phyloP scores from a whole-genome alignment of 495 filamentous ascomycete genomes.

The Copromyces sp. region DNA sequence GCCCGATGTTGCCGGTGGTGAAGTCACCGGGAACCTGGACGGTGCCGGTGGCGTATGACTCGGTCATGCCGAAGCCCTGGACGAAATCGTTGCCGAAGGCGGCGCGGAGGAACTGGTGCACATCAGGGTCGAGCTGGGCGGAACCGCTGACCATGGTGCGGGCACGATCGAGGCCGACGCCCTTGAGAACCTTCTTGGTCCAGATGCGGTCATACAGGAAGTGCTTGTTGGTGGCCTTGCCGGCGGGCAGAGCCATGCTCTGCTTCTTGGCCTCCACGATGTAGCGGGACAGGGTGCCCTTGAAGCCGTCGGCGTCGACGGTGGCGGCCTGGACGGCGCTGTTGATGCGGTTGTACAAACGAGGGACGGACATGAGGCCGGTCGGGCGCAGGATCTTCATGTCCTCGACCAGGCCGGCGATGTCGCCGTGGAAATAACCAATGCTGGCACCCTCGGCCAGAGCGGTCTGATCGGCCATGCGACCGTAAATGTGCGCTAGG shows the following conservation, averaged over 20 bases:
- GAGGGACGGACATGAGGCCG: slow-evolving; percentile 77
- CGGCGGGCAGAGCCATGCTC: slow-evolving; percentile 57
- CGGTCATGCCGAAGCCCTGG: slow-evolving; percentile 92
- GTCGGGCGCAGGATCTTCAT: slow-evolving; percentile 79
- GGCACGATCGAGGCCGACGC: slow-evolving; percentile 66
- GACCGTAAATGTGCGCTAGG: slow-evolving; percentile 87
- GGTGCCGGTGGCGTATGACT: slow-evolving; percentile 75
- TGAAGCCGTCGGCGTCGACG: slow-evolving; percentile 67
- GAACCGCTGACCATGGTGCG: slow-evolving; percentile 76
- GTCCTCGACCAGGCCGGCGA: slow-evolving; percentile 80
- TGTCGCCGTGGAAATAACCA: slow-evolving; percentile 93
- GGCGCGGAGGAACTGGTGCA: slow-evolving; percentile 82
- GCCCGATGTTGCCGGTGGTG: slow-evolving; percentile 72
- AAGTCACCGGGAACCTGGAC: slow-evolving; percentile 62
- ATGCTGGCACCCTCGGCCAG: slow-evolving; percentile 66
- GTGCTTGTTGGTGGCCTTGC: slow-evolving; percentile 70
- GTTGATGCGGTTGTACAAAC: slow-evolving; percentile 87
- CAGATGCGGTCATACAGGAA: slow-evolving; percentile 85
- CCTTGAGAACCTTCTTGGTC: slow-evolving; percentile 76
- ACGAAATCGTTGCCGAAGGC: slow-evolving; percentile 68
- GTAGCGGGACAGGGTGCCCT: slow-evolving; percentile 70
- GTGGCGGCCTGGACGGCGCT: slow-evolving; percentile 69
- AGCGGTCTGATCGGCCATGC: slow-evolving; percentile 66
- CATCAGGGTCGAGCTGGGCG: slow-evolving; percentile 77
- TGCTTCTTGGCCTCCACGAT: slow-evolving; percentile 72